phyloP scores from a whole-genome alignment of 352 stramenopile genomes.

The Phytophthora ramorum region DNA sequence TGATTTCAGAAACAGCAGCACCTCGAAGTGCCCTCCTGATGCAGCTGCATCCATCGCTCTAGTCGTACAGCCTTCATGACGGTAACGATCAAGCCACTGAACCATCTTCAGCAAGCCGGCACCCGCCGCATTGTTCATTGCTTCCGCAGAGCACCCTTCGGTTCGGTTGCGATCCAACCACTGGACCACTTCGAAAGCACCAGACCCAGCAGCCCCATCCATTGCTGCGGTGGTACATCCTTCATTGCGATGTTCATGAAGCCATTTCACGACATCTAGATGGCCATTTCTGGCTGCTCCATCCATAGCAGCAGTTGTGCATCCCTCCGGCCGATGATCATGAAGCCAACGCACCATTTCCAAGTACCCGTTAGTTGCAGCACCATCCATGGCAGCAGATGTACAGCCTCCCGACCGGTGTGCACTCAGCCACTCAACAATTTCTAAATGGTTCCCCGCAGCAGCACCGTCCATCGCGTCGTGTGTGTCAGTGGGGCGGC shows the following conservation, averaged over 20 bases:
- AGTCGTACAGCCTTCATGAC: conserved; percentile 29
- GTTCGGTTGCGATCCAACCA: conserved; percentile 34
- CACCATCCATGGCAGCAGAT: conserved; percentile 33
- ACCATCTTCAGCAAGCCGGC: conserved; percentile 30
- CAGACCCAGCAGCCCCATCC: conserved; percentile 26
- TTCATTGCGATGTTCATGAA: conserved; percentile 30
- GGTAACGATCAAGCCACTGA: conserved; percentile 31
- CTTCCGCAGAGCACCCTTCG: conserved; percentile 30
- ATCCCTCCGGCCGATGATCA: conserved; percentile 23
- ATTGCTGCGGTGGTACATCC: conserved; percentile 35
- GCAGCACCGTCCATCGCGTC: conserved; percentile 41
- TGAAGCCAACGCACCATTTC: conserved; percentile 39
- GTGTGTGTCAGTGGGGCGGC: conserved; percentile 23
- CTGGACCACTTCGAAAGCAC: conserved; percentile 19
- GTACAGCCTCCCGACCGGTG: conserved; percentile 30
- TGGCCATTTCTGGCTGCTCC: conserved; percentile 29
- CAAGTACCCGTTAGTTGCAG: conserved; percentile 31
- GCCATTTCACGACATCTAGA: conserved; percentile 28
- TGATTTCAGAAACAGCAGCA: conserved; percentile 33
- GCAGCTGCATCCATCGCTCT: conserved; percentile 41
- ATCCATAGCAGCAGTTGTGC: conserved; percentile 29
- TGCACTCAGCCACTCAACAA: conserved; percentile 33
- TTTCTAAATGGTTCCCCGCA: conserved; percentile 26
- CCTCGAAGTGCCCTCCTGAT: conserved; percentile 31
- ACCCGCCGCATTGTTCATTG: conserved; percentile 31